These are phyloP conservation scores for Neurospora sp. DNA, from an alignment of 495 filamentous ascomycete genomes.

Conservation along the genomic window DNA sequence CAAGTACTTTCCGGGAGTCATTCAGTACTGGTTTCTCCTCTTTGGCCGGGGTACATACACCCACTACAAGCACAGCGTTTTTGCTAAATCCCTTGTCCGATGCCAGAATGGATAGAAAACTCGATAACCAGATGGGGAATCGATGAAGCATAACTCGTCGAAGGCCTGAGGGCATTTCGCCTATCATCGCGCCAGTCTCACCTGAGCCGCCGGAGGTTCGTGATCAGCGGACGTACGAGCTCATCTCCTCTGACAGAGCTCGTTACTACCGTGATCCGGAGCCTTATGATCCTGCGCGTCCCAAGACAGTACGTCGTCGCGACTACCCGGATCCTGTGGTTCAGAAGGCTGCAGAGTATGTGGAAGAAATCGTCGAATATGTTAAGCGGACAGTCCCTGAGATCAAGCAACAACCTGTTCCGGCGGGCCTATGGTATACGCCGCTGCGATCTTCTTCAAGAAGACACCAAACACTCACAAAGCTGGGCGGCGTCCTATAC, in stretches of 20 bases:
- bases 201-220: slow-evolving; percentile 4
- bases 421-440: background rate
- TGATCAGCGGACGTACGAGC: slow-evolving; percentile 17
- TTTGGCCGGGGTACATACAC: slow-evolving; percentile 42
- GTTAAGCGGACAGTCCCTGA: slow-evolving; percentile 24
- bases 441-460: slow-evolving; percentile 20
- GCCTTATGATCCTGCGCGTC: slow-evolving; percentile 18
- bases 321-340: slow-evolving; percentile 24
- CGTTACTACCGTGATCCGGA: slow-evolving; percentile 24
- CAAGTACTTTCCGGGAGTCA: background rate
- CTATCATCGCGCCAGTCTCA: background rate
- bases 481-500: slow-evolving; percentile 84
- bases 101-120: too few relatives aligned
- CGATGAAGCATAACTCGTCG: too few relatives aligned
- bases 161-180: background rate
- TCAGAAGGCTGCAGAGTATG: slow-evolving; percentile 17
- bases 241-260: slow-evolving; percentile 26
- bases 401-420: background rate
- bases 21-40: background rate
- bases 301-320: slow-evolving; percentile 19
- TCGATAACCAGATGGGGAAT: too few relatives aligned
- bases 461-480: slow-evolving; percentile 92
- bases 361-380: slow-evolving; percentile 21
- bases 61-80: slow-evolving; percentile 53
- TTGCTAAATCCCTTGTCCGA: too few relatives aligned